Evolutionary conservation across 1,284 basidiomycete species (phyloP).

Genomic region (Inonotus hispidus): DNA sequence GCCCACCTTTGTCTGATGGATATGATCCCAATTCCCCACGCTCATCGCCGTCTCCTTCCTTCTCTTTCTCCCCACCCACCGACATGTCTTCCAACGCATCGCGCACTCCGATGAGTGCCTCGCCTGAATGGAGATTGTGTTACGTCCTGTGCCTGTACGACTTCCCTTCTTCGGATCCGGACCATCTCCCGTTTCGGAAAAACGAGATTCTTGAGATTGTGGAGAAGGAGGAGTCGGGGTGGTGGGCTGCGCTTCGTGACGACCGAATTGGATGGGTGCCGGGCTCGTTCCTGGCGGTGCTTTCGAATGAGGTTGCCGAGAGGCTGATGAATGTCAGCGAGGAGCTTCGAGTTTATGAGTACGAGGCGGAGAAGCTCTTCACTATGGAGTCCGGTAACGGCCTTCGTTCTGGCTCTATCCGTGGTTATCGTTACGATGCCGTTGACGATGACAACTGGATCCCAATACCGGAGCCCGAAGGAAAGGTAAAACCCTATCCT

Average conservation of each 20-base stretch:
- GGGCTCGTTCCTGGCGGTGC: constrained; percentile 44
- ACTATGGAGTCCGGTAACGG: constrained; percentile 6
- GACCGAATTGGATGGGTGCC: constrained; percentile 69
- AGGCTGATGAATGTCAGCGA: constrained; percentile 18
- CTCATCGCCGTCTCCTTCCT: constrained; percentile 14
- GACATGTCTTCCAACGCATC: constrained; percentile 13
- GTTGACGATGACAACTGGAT: constrained; percentile 15
- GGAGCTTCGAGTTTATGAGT: constrained; percentile 27
- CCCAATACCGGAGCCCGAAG: constrained; percentile 3
- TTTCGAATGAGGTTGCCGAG: constrained; percentile 42
- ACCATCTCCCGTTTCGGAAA: constrained; percentile 56
- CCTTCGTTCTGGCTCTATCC: neutral
- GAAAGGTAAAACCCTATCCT: constrained; percentile 2
- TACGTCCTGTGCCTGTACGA: constrained; percentile 63
- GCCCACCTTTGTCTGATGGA: constrained; percentile 12
- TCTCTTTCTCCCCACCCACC: constrained; percentile 14
- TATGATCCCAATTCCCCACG: constrained; percentile 13
- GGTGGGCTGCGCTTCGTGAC: constrained; percentile 71
- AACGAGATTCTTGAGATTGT: constrained; percentile 64
- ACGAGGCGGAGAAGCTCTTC: constrained; percentile 20
- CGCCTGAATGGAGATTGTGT: constrained; percentile 30
- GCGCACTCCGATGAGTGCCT: constrained; percentile 7
- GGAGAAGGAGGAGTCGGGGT: constrained; percentile 63
- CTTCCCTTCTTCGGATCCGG: constrained; percentile 54
- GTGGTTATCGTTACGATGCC: constrained; percentile 1